Evolutionary conservation across 139 green algal species (phyloP).

Genomic region (Asterochloris sp.): DNA sequence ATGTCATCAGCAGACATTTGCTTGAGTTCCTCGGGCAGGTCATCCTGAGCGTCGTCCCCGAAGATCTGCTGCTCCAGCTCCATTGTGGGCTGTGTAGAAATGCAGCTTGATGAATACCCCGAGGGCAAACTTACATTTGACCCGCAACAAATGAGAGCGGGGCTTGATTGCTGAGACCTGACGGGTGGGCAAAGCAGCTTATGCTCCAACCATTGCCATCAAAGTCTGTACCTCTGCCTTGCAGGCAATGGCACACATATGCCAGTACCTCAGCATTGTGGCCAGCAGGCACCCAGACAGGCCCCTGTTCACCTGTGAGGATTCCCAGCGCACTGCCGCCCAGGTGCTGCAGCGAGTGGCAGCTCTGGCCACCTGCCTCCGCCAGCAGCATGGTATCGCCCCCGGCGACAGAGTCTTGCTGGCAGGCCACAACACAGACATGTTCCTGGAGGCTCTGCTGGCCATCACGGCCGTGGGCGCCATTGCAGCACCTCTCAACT

Average conservation of each 20-base stretch:
- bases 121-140: background rate
- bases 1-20: constrained; percentile 88
- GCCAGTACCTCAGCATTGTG: constrained; percentile 20
- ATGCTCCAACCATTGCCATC: too few species aligned
- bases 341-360: constrained; percentile 32
- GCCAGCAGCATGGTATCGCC: background rate
- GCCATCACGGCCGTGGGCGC: constrained; percentile 46
- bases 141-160: background rate
- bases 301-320: constrained; percentile 23
- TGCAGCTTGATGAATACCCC: background rate
- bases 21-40: constrained; percentile 86
- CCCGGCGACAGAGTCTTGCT: constrained; percentile 44
- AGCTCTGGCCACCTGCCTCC: constrained; percentile 34
- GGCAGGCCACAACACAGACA: constrained; percentile 32
- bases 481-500: constrained; percentile 71
- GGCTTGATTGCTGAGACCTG: too few species aligned
- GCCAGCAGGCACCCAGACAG: background rate
- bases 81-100: constrained; percentile 8
- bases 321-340: constrained; percentile 3
- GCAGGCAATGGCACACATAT: constrained; percentile 26
- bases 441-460: constrained; percentile 54
- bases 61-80: constrained; percentile 37
- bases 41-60: constrained; percentile 41
- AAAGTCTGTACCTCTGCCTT: background rate
- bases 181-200: too few species aligned